Percentiles rank a stretch among this genome's conserved stretches.
These are phyloP conservation scores for Acanthamoeba healyi DNA, from an alignment of 208 protist genomes.

Conservation along the genomic window DNA sequence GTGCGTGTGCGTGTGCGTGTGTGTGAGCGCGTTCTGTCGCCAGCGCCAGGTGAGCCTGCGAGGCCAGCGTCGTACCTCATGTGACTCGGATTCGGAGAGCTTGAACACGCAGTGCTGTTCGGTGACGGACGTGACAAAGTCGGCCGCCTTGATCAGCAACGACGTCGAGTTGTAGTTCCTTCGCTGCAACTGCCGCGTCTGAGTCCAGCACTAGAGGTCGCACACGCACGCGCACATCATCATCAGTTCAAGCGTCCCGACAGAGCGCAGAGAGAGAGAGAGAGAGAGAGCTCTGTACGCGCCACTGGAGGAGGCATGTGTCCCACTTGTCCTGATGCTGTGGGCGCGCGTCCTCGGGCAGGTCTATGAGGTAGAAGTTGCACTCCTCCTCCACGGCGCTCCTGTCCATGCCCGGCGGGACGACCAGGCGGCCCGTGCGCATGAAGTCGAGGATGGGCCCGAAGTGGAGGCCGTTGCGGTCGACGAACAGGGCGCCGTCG, in stretches of 20 bases:
- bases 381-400: background rate
- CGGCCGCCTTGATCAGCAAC: constrained; percentile 1
- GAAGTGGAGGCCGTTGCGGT: constrained; percentile 41
- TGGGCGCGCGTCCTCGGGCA: background rate
- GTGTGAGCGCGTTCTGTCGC: background rate
- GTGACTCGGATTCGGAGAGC: background rate
- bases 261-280: no score
- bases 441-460: constrained; percentile 2
- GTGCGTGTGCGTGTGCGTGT: background rate
- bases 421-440: background rate
- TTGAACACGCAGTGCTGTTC: constrained; percentile 20
- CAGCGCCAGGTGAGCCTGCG: no score
- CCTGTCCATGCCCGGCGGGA: background rate
- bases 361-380: constrained; percentile 8
- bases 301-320: background rate
- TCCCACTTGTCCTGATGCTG: constrained; percentile 22
- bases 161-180: background rate
- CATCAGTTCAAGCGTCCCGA: no score
- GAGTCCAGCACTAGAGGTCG: background rate
- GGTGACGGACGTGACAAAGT: constrained; percentile 37
- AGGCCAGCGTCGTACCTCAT: background rate
- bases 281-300: background rate
- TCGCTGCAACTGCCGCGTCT: background rate
- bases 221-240: background rate
- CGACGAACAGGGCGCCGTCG: constrained; percentile 24